Base-by-base conservation (phyloP, 2,329 filamentous ascomycete genomes). In the Mycogone perniciosa region DNA sequence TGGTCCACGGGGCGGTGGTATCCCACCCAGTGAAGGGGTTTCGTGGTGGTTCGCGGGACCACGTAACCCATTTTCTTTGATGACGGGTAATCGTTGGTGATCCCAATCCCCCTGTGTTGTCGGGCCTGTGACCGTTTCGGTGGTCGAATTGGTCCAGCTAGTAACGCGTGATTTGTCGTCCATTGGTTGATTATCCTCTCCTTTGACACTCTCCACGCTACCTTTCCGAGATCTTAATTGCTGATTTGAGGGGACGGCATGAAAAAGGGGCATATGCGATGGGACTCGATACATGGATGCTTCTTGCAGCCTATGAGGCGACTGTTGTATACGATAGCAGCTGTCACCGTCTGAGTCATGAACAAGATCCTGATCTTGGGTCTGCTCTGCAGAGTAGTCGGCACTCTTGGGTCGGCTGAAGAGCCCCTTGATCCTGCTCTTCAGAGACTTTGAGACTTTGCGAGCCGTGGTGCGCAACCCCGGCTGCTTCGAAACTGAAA, bases 111-210 rank as follows among this genome's bases (percentile, higher is more conserved):
- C 67, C 49, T 61, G 60, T 4, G 45, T 52, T 13, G 52, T 67
- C 41, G 74, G 52, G 63, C 67, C 80, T 5, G 75, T 66, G 3
- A 79, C 75, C 3, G 78, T 81, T 51, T 76, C 76, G 2, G 75
- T 72, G 1, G 78, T 80, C 0, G 85, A 86, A 54, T 82, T 80
- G 4, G 78, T 79, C 86, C 86, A 89, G 63, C 85, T 89, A 2
- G 85, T 88, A 46, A 88, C 80, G 26, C 85, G 71, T n/a, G 82
- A 86, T 56, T 71, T 79, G 20, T 81, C 76, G 37, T 79, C 76
- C 10, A 66, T 70, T 1, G 59, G 60, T 46, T 66, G 67, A 38
- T 63, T 66, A 34, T 64, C 65, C 5, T 71, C 70, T 48, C 68
- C 74, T 26, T 57, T 58, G 2, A 76, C 56, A 53, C 75, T 82